phyloP scores from a whole-genome alignment of 192 early-diverging fungal species.

The Coemansia sp. region DNA sequence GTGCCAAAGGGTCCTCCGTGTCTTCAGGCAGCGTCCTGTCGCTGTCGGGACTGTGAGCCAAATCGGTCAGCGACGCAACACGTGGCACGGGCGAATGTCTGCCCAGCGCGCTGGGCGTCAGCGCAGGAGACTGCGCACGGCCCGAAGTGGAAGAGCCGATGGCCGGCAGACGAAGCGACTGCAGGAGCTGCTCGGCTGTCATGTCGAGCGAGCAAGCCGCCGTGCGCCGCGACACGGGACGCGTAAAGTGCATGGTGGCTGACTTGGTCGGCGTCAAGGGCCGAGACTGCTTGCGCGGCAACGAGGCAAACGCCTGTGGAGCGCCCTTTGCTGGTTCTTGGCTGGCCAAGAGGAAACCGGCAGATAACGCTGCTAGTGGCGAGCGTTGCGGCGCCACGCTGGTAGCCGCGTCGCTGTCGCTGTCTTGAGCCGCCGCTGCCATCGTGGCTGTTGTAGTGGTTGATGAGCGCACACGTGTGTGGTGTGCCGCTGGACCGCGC shows the following conservation, averaged over 20 bases:
- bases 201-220: constrained; percentile 19
- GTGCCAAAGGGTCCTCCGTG: too few species aligned
- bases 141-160: background rate
- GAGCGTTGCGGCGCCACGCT: constrained; percentile 19
- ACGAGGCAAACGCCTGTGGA: background rate
- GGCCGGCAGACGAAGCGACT: constrained; percentile 45
- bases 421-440: background rate
- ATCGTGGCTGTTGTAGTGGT: background rate
- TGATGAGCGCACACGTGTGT: background rate
- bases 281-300: background rate
- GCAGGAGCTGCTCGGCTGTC: constrained; percentile 46
- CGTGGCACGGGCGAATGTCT: constrained; percentile 36
- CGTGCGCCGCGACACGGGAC: constrained; percentile 10
- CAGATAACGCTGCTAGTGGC: constrained; percentile 29
- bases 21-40: constrained; percentile 15
- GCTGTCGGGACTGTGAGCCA: constrained; percentile 20
- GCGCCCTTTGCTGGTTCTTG: constrained; percentile 37
- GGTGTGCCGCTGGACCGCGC: background rate
- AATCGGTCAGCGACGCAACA: constrained; percentile 28
- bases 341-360: constrained; percentile 39
- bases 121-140: constrained; percentile 7
- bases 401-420: constrained; percentile 11
- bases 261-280: constrained; percentile 12
- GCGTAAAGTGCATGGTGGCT: constrained; percentile 35
- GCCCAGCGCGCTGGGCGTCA: constrained; percentile 14